Conservation (phyloP, 2,329 filamentous ascomycete species). For the Fusarium nygamai region DNA sequence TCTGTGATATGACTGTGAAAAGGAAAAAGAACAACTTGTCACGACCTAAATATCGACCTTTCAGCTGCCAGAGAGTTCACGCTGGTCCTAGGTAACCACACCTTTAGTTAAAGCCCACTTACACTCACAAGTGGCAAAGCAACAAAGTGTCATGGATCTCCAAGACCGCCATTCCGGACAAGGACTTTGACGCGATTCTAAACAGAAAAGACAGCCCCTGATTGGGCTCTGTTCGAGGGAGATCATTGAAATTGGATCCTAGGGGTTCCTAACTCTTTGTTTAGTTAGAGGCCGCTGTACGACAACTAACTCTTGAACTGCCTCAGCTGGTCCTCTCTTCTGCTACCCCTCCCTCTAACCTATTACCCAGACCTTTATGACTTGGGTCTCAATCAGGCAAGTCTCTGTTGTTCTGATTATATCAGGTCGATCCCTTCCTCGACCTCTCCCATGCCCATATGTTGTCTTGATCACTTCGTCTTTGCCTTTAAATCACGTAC, state of each 20-base stretch:
- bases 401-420: neutral
- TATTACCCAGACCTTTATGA: neutral
- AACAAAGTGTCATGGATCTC: slow-evolving; percentile 31
- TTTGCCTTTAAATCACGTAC: slow-evolving; percentile 16
- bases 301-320: slow-evolving; percentile 8
- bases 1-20: neutral
- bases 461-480: neutral
- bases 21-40: neutral
- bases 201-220: neutral
- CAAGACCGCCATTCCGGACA: slow-evolving; percentile 7
- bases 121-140: slow-evolving; percentile 24
- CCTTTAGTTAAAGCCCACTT: neutral
- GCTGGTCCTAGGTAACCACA: slow-evolving; percentile 8
- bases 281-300: slow-evolving; percentile 3
- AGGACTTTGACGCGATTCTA: slow-evolving; percentile 10
- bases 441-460: neutral
- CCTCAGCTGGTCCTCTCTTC: neutral
- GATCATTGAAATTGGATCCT: neutral
- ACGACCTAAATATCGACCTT: neutral
- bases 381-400: neutral
- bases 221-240: slow-evolving; percentile 6
- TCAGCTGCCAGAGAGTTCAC: neutral
- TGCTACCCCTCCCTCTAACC: neutral
- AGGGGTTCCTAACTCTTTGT: slow-evolving; percentile 11
- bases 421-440: neutral